Evolutionary conservation across 176 grass and related monocot genomes (phyloP).

Genomic region (Leersia perrieri): DNA sequence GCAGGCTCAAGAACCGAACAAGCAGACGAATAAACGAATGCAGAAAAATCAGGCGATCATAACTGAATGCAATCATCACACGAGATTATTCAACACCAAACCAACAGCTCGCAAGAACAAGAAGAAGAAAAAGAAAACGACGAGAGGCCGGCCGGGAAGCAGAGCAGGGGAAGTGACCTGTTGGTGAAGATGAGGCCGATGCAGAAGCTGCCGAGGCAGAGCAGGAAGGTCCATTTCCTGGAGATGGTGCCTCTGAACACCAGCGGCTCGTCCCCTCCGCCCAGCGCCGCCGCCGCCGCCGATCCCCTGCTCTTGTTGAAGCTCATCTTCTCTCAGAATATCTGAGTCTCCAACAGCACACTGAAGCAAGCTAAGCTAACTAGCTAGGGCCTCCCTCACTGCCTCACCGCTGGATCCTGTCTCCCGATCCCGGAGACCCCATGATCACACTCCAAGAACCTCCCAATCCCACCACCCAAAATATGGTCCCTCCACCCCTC

Average conservation of each 20-base stretch:
- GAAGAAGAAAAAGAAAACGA: not conserved
- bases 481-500: slow-evolving; percentile 25
- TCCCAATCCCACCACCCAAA: slow-evolving; percentile 1
- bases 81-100: not conserved
- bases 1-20: no score
- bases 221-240: slow-evolving; percentile 62
- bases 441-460: slow-evolving; percentile 17
- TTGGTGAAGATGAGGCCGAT: slow-evolving; percentile 88
- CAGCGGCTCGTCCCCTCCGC: slow-evolving; percentile 37
- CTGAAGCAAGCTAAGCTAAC: no score
- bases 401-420: slow-evolving; percentile 6
- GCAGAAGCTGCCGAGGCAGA: slow-evolving; percentile 80
- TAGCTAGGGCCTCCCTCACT: no score
- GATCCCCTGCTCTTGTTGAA: slow-evolving; percentile 47
- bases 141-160: no score
- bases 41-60: not conserved
- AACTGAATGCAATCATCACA: not conserved
- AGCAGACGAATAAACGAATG: not conserved
- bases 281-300: not conserved
- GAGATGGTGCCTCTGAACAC: slow-evolving; percentile 45
- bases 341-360: not conserved
- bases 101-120: not conserved
- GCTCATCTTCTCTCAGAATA: slow-evolving; percentile 56
- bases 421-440: not conserved
- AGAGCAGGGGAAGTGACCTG: slow-evolving; percentile 29